Base-by-base conservation (phyloP, 1,284 basidiomycete species). In the Acaromyces ingoldii region DNA sequence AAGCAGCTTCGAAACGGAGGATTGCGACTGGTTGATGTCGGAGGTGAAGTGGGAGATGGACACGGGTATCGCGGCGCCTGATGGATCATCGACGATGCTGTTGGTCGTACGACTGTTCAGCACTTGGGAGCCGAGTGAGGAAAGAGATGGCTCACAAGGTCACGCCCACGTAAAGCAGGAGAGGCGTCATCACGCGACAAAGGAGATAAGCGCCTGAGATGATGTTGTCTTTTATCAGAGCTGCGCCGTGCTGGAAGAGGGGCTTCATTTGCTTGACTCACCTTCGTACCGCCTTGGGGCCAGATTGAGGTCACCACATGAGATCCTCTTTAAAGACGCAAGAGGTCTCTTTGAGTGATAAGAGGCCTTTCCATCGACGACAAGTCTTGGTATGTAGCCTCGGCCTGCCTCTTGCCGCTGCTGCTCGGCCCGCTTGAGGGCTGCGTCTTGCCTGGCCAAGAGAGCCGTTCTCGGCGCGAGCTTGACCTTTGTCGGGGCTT, bases 1-100 rank as follows among this genome's bases (percentile, higher is more conserved):
- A 2, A 75, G 59, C 28, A 53, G 42, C 2, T 53, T 44, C 25
- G 68, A 61, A 0, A 70, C 54, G 10, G 57, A 47, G 13, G 48
- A n/a, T 6, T 49, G 57, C 13, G 56, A 51, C 10, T 65, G 55
- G 22, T 49, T 56, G 9, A 72, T 53, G 38, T 68, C 49, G 34
- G 59, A 57, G 26, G 70, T 71, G 34, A 72, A 72, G 50, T 75
- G 68, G 13, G 63, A 60, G 31, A 75, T 58, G 39, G 60, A 62
- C 41, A 74, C 49, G 1, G 71, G 63, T 0, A 72, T 42, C 3
- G 63, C 64, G 7, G 47, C 48, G 6, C 70, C 70, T 0, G 53
- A 52, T 6, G 29, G 30, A 34, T 58, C 56, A 13, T 56, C 54
- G 22, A 6, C 42, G 24, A 45, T 22, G 24, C 38, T 40, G 38